Conservation (phyloP, 768 basidiomycete species). For the Panaeolus papilionaceus region DNA sequence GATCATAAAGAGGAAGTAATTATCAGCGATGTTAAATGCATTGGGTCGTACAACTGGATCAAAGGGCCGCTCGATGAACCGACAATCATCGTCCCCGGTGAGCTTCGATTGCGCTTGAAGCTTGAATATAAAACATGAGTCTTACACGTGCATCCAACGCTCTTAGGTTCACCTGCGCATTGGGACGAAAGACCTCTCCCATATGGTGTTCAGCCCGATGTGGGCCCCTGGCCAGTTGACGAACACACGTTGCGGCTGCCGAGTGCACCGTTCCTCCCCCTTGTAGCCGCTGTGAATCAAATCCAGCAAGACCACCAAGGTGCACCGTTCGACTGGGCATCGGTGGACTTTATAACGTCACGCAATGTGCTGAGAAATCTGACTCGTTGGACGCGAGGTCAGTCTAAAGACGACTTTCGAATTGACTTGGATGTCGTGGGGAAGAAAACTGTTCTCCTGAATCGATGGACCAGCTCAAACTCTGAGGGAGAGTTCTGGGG, state of each 20-base stretch:
- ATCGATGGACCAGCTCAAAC: slow-evolving; percentile 50
- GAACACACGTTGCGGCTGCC: slow-evolving; percentile 7
- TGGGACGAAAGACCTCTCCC: slow-evolving; percentile 15
- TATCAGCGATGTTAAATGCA: slow-evolving; percentile 14
- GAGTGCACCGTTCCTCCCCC: slow-evolving; percentile 17
- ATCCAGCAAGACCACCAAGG: slow-evolving; percentile 10
- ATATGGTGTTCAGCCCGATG: slow-evolving; percentile 13
- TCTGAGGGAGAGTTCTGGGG: slow-evolving; percentile 33
- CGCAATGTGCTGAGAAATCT: slow-evolving; percentile 66
- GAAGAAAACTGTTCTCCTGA: slow-evolving; percentile 56
- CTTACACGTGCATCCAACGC: background rate
- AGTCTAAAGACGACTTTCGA: slow-evolving; percentile 50
- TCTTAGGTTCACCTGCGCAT: slow-evolving; percentile 15
- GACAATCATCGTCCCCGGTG: slow-evolving; percentile 22
- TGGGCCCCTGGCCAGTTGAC: slow-evolving; percentile 15
- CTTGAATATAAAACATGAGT: background rate
- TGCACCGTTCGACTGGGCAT: slow-evolving; percentile 37
- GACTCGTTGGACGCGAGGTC: slow-evolving; percentile 50
- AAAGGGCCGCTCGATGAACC: slow-evolving; percentile 14
- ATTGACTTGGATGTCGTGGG: slow-evolving; percentile 68
- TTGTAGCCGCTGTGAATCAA: slow-evolving; percentile 21
- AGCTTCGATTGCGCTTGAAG: background rate
- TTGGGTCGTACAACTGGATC: slow-evolving; percentile 23
- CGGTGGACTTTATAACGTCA: slow-evolving; percentile 55
- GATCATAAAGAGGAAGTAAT: background rate